Evolutionary conservation across 129 eudicot species (phyloP).

Genomic region (Calendula officinalis): DNA sequence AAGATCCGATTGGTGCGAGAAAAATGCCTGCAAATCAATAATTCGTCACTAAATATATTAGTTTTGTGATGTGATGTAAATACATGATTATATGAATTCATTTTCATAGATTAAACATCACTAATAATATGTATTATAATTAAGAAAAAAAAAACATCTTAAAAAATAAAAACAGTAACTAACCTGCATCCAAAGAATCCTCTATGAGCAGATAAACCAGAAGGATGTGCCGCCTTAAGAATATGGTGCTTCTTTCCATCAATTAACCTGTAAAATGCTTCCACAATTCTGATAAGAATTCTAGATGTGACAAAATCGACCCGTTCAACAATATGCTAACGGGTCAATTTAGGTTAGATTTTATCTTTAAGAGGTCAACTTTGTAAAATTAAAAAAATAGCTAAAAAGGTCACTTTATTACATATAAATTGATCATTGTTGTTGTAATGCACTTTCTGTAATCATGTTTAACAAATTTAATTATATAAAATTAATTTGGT

Average conservation of each 20-base stretch:
- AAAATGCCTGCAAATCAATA: slow-evolving; percentile 60
- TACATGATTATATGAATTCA: neutral
- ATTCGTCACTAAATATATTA: neutral
- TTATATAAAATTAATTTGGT: neutral
- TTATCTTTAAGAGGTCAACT: too few species aligned
- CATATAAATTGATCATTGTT: too few species aligned
- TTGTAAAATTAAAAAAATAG: too few species aligned
- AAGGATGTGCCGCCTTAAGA: slow-evolving; percentile 96
- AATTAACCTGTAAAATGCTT: slow-evolving; percentile 59
- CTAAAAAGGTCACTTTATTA: too few species aligned
- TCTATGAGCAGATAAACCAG: slow-evolving; percentile 92
- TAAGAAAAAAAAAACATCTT: neutral
- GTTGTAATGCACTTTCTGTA: too few species aligned
- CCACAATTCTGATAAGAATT: neutral
- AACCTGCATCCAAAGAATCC: slow-evolving; percentile 99
- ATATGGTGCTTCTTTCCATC: slow-evolving; percentile 82
- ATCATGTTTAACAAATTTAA: too few species aligned
- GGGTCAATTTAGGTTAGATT: too few species aligned
- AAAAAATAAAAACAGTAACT: neutral
- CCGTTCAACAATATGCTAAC: too few species aligned
- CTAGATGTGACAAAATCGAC: too few species aligned
- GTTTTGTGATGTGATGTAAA: neutral
- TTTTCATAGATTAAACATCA: neutral
- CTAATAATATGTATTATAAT: neutral
- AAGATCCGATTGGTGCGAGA: slow-evolving; percentile 71